phyloP scores from a whole-genome alignment of 306 rosid species.

The Gleditsia sinensis region DNA sequence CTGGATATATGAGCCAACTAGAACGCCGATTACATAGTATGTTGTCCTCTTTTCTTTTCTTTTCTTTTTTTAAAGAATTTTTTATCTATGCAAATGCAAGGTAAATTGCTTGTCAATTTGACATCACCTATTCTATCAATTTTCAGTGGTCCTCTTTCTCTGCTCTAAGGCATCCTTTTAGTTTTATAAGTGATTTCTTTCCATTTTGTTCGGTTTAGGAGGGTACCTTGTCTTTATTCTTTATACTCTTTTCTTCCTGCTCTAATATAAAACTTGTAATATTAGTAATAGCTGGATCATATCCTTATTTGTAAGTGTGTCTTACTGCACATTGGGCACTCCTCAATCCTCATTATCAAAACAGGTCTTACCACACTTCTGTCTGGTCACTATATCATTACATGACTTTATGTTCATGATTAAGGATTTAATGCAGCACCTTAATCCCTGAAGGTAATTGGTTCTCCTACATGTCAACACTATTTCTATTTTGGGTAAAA shows the following conservation, averaged over 20 bases:
- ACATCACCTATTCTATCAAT: not conserved
- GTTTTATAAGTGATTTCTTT: not conserved
- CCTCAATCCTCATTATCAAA: constrained; percentile 8
- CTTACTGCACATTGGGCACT: constrained; percentile 1
- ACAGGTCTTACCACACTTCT: constrained; percentile 4
- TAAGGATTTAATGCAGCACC: constrained; percentile 3
- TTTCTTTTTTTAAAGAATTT: constrained; percentile 21
- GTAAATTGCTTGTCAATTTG: constrained; percentile 23
- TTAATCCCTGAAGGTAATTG: constrained; percentile 6
- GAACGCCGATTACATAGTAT: constrained; percentile 74
- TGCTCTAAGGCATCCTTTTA: not conserved
- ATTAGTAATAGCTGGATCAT: not conserved
- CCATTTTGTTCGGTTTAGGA: not conserved
- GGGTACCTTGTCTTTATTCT: not conserved
- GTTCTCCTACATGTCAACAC: not conserved
- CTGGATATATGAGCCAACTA: constrained; percentile 81
- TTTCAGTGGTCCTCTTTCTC: not conserved
- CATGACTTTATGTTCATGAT: constrained; percentile 13
- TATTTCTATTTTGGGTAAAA: too few relatives aligned
- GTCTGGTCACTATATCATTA: not conserved
- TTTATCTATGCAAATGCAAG: constrained; percentile 15
- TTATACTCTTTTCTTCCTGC: not conserved
- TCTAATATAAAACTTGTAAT: not conserved
- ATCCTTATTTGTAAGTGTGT: not conserved
- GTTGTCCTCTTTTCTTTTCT: constrained; percentile 38